Base-by-base conservation (phyloP, 371 early-diverging fungal genomes). In the Circinella minor region DNA sequence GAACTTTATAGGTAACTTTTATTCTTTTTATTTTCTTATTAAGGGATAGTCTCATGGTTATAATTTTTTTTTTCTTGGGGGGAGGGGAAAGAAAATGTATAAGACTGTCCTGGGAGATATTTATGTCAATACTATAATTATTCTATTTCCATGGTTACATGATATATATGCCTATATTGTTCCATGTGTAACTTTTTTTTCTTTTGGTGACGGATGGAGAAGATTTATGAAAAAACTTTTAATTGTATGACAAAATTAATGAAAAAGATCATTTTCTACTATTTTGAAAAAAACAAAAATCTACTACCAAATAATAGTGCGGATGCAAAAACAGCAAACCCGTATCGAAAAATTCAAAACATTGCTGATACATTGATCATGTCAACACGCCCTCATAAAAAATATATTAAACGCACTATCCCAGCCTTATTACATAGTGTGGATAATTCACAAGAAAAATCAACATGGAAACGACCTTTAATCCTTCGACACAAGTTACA, bases 391-490 rank as follows among this genome's bases (percentile, higher is more conserved):
- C 17, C 63, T 18, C 59, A 69, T 39, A 61, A 39, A 38, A 51
- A 69, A 37, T 71, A 66, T 46, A 65, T 75, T 68, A 75, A 75
- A 63, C 68, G 71, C 27, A 71, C 75, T 4, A 68, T 71, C 4
- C 77, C 77, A 1, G 74, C 72, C 1, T 51, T 77, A 15, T 46
- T 71, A 15, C 72, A 73, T 66, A 48, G 46, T 17, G 65, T 77
- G 18, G 74, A 73, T 46, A 62, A 66, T 17, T 38, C 55, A 8
- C 71, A 66, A 48, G 62, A 70, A 46, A 67, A 69, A 14, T 77
- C 77, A 3, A 68, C 74, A 3, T 77, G 77, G 74, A 68, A 71
- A 43, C 74, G 70, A 4, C 77, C 77, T 11, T 55, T 77, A 55
- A 70, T 77, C 10, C 49, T 77, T 17, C 71, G 72, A 18, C 77